phyloP scores from a whole-genome alignment of 306 rosid genomes.

The Abrus precatorius region DNA sequence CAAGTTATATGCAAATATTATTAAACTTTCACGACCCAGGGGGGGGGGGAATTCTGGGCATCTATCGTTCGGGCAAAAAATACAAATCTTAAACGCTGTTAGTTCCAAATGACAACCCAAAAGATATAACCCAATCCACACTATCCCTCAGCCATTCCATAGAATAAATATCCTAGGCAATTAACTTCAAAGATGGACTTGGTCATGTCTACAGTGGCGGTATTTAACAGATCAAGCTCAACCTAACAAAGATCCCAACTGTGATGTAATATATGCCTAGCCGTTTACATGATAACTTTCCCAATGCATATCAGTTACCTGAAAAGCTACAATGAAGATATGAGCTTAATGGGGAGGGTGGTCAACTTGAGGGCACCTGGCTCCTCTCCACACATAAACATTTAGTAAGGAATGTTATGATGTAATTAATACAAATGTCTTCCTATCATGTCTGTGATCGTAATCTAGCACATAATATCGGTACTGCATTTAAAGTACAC shows the following conservation, averaged over 20 bases:
- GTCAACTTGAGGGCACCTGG: neutral
- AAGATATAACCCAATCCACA: slow-evolving; percentile 36
- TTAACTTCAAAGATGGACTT: slow-evolving; percentile 23
- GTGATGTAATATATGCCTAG: neutral
- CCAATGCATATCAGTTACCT: neutral
- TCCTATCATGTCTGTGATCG: neutral
- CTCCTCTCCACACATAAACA: neutral
- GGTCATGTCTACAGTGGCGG: neutral
- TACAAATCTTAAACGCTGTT: slow-evolving; percentile 27
- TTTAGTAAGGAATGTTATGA: slow-evolving; percentile 9
- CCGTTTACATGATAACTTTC: slow-evolving; percentile 1
- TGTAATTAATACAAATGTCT: neutral
- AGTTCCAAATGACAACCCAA: slow-evolving; percentile 28
- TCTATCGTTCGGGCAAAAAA: neutral
- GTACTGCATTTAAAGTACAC: slow-evolving; percentile 18
- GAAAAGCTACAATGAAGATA: neutral
- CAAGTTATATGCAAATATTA: neutral
- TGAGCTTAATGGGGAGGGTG: neutral
- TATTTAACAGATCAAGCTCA: slow-evolving; percentile 25
- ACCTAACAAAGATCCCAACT: neutral
- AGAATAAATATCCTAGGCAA: slow-evolving; percentile 26
- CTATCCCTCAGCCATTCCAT: slow-evolving; percentile 4
- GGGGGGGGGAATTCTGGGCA: slow-evolving; percentile 2
- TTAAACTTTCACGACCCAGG: neutral
- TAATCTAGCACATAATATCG: slow-evolving; percentile 25